A percentile compares a stretch with the other conserved stretches of the same genome.
Conservation (phyloP, 371 early-diverging fungal species). For the Mucor piriformis region DNA sequence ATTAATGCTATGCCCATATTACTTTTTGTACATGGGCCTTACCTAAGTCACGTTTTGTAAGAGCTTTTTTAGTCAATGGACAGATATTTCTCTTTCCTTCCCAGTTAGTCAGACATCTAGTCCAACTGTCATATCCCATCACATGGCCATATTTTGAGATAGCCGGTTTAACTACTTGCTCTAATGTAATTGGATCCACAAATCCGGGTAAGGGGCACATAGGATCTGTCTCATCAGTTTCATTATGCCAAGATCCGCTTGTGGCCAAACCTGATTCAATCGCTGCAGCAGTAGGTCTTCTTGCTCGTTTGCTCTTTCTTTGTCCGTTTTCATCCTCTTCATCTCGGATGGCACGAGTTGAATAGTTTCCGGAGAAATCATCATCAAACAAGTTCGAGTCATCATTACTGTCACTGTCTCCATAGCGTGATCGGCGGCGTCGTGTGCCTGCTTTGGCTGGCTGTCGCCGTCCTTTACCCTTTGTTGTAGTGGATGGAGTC, state of each 20-base stretch:
- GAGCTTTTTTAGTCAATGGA: slow-evolving; percentile 85
- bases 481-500: slow-evolving; percentile 24
- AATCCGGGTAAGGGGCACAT: slow-evolving; percentile 82
- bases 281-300: background rate
- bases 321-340: background rate
- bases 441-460: background rate
- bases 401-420: slow-evolving; percentile 36
- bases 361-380: slow-evolving; percentile 4
- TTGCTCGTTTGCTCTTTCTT: slow-evolving; percentile 3
- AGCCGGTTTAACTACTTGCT: slow-evolving; percentile 83
- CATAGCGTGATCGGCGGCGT: background rate
- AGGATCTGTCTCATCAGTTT: slow-evolving; percentile 29
- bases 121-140: slow-evolving; percentile 89
- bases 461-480: slow-evolving; percentile 6
- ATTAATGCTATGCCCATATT: background rate
- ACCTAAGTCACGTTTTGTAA: slow-evolving; percentile 81
- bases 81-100: slow-evolving; percentile 78
- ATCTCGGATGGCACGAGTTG: background rate
- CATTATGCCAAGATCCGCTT: background rate
- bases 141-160: slow-evolving; percentile 93
- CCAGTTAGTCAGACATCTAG: slow-evolving; percentile 74
- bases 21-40: background rate
- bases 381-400: slow-evolving; percentile 16
- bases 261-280: background rate
- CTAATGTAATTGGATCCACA: slow-evolving; percentile 87